Percentiles rank a stretch among this genome's conserved stretches.
Conservation (phyloP, 495 filamentous ascomycete species). For the Staphylotrichum longicolle region DNA sequence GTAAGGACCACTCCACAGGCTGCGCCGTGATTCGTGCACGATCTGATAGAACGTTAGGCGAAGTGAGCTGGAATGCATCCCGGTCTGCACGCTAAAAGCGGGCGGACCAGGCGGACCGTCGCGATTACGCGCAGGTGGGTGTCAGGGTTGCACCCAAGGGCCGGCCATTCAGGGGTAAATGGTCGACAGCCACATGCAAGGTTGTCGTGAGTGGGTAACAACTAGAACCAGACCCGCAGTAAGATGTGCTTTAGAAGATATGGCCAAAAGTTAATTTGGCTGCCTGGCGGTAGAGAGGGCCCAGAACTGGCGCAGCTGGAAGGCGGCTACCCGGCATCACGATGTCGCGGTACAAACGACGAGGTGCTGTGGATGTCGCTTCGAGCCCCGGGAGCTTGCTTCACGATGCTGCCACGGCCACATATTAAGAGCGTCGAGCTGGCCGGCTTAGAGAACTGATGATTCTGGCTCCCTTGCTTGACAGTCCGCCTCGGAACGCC, state of each 20-base stretch:
- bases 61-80: neutral
- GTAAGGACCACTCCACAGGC: neutral
- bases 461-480: too few relatives aligned
- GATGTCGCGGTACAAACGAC: neutral
- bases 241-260: neutral
- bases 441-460: neutral
- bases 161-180: neutral
- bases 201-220: neutral
- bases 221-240: neutral
- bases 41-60: neutral
- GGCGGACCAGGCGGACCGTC: too few relatives aligned
- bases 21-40: too few relatives aligned
- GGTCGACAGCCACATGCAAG: neutral
- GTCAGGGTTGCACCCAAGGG: neutral
- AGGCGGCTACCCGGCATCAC: neutral
- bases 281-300: neutral
- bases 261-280: neutral
- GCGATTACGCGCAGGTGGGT: neutral
- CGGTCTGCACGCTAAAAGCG: neutral
- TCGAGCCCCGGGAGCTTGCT: neutral
- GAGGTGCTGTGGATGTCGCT: neutral
- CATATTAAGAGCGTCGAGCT: neutral
- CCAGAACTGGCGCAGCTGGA: neutral
- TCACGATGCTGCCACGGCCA: neutral
- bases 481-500: neutral